Evolutionary conservation across 192 early-diverging fungal species (phyloP).

Genomic region (Chytriomyces sp.): DNA sequence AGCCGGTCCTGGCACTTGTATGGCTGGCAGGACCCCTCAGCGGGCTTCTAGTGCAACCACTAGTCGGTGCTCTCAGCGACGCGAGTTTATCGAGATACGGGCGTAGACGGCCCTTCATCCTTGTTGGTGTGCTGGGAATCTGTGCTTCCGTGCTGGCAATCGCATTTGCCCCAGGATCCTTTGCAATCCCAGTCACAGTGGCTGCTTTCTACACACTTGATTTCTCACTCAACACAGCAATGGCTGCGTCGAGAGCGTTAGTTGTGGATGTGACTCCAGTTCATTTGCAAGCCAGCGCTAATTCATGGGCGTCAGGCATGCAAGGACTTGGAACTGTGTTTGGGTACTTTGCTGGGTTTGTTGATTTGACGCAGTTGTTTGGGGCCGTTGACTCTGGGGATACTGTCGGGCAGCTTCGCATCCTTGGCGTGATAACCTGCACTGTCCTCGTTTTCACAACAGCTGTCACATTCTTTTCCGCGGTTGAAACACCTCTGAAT

Average conservation of each 20-base stretch:
- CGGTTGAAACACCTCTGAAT: constrained; percentile 29
- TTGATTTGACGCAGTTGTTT: constrained; percentile 74
- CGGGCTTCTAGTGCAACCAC: constrained; percentile 69
- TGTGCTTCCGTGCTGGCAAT: constrained; percentile 52
- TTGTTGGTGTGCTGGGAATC: constrained; percentile 79
- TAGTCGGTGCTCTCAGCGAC: constrained; percentile 87
- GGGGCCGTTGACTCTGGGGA: constrained; percentile 52
- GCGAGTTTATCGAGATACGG: constrained; percentile 71
- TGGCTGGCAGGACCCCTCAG: constrained; percentile 91
- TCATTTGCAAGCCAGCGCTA: constrained; percentile 65
- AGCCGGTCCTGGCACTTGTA: constrained; percentile 85
- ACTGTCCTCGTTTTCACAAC: constrained; percentile 63
- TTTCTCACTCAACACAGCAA: constrained; percentile 90
- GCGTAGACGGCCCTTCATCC: constrained; percentile 83
- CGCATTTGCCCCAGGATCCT: too few species aligned
- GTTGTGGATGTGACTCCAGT: constrained; percentile 81
- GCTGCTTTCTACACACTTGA: constrained; percentile 57
- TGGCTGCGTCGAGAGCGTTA: constrained; percentile 82
- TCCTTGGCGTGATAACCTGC: constrained; percentile 77
- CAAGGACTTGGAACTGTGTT: constrained; percentile 80
- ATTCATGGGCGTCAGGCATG: constrained; percentile 75
- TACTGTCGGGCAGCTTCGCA: constrained; percentile 77
- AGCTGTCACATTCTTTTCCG: constrained; percentile 66
- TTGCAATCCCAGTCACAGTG: too few species aligned
- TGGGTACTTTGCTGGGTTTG: constrained; percentile 85